phyloP scores from a whole-genome alignment of 305 asterid species.

The Ilex paraguariensis region DNA sequence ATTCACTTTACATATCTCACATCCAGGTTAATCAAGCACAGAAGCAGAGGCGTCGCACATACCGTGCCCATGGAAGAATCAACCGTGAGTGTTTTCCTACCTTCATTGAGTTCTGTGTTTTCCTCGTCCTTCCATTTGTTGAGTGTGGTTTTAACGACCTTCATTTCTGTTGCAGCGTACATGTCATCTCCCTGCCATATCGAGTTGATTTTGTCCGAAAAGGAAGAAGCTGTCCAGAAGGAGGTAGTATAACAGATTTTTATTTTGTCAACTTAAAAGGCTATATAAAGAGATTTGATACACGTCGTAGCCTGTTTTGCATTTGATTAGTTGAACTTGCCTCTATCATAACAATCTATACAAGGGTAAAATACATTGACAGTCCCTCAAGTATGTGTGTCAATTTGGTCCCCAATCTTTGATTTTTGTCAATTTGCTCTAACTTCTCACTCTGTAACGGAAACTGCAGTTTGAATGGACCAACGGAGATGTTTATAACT shows the following conservation, averaged over 20 bases:
- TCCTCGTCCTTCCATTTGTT: not conserved
- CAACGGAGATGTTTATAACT: too few species aligned
- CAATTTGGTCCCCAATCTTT: too few species aligned
- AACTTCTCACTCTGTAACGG: too few species aligned
- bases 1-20: conserved; percentile 74
- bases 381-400: too few species aligned
- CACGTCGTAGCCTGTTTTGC: too few species aligned
- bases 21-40: conserved; percentile 81
- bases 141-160: not conserved
- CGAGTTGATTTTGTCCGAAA: conserved; percentile 64
- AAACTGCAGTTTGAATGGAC: too few species aligned
- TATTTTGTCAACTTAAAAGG: not conserved
- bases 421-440: too few species aligned
- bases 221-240: conserved; percentile 66
- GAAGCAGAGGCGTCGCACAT: conserved; percentile 76
- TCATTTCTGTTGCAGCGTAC: conserved; percentile 34
- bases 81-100: conserved; percentile 36
- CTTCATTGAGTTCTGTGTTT: too few species aligned
- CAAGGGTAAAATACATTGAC: too few species aligned
- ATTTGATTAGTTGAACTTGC: too few species aligned
- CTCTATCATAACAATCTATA: too few species aligned
- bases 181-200: conserved; percentile 87
- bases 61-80: conserved; percentile 82
- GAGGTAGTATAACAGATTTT: conserved; percentile 34
- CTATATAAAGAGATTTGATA: not conserved